A percentile compares a stretch with the other conserved stretches of the same genome.
phyloP scores from a whole-genome alignment of 139 green algal species.

The Marvania coccoides region DNA sequence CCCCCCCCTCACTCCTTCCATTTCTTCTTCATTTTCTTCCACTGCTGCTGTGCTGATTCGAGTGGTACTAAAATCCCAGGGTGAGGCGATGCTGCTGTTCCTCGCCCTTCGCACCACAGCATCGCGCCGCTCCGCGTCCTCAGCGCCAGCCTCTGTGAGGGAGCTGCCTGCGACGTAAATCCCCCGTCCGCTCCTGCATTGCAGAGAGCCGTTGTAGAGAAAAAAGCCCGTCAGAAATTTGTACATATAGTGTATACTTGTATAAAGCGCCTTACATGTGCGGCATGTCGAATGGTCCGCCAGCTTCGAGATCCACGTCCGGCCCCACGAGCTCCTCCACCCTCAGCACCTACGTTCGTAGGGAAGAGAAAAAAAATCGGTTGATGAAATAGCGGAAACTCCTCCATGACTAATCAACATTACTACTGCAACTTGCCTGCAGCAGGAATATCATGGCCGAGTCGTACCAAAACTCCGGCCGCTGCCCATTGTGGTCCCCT shows the following conservation, averaged over 20 bases:
- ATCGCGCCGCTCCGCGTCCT: not conserved
- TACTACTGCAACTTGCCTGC: not conserved
- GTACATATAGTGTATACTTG: not conserved
- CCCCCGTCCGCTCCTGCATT: not conserved
- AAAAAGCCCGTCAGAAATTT: not conserved
- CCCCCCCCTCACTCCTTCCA: too few relatives aligned
- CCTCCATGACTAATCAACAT: too few relatives aligned
- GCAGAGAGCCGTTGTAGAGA: not conserved
- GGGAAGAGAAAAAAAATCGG: too few relatives aligned
- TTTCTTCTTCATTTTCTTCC: too few relatives aligned
- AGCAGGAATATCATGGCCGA: conserved; percentile 75
- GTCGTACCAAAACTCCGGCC: conserved; percentile 79
- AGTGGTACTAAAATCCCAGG: too few relatives aligned
- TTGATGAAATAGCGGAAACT: too few relatives aligned
- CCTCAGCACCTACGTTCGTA: not conserved
- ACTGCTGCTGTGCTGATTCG: too few relatives aligned
- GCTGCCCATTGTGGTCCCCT: conserved; percentile 85
- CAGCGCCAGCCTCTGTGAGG: not conserved
- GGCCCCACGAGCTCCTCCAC: conserved; percentile 14
- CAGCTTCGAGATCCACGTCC: not conserved
- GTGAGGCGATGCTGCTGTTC: not conserved
- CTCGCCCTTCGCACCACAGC: not conserved
- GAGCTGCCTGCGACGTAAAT: not conserved
- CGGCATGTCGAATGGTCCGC: not conserved
- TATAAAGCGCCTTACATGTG: not conserved